phyloP scores from a whole-genome alignment of 1,139 yeast species.

The Suhomyces choctaworum region DNA sequence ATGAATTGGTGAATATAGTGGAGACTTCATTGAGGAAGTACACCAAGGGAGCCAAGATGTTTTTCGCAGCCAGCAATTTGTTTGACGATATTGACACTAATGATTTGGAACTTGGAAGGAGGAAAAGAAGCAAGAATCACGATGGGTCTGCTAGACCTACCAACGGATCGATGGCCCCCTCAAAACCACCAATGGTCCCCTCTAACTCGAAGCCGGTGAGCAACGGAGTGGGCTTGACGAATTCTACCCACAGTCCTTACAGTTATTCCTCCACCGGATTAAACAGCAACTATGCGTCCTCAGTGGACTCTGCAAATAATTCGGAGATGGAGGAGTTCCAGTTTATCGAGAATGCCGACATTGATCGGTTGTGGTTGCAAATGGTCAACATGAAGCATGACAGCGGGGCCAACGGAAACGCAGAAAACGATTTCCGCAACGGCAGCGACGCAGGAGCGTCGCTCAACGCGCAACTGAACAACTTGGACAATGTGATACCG shows the following conservation, averaged over 20 bases:
- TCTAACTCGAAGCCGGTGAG: conserved; percentile 4
- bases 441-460: not conserved
- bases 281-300: conserved; percentile 8
- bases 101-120: conserved; percentile 12
- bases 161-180: not conserved
- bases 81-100: conserved; percentile 16
- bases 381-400: conserved; percentile 37
- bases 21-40: conserved; percentile 18
- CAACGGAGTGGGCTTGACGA: conserved; percentile 1
- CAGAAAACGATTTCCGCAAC: not conserved
- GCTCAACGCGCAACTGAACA: not conserved
- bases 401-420: conserved; percentile 1
- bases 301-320: conserved; percentile 13
- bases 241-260: conserved; percentile 6
- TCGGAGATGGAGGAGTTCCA: conserved; percentile 18
- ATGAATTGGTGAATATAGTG: conserved; percentile 11
- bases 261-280: conserved; percentile 1
- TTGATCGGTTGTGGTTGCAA: conserved; percentile 44
- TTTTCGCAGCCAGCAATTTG: conserved; percentile 12
- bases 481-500: not conserved
- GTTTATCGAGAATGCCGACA: conserved; percentile 33
- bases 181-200: not conserved
- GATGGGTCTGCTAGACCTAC: conserved; percentile 1
- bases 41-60: conserved; percentile 15
- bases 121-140: conserved; percentile 1